Evolutionary conservation across 2,329 filamentous ascomycete species (phyloP).

Genomic region (Cordyceps tenuipes): DNA sequence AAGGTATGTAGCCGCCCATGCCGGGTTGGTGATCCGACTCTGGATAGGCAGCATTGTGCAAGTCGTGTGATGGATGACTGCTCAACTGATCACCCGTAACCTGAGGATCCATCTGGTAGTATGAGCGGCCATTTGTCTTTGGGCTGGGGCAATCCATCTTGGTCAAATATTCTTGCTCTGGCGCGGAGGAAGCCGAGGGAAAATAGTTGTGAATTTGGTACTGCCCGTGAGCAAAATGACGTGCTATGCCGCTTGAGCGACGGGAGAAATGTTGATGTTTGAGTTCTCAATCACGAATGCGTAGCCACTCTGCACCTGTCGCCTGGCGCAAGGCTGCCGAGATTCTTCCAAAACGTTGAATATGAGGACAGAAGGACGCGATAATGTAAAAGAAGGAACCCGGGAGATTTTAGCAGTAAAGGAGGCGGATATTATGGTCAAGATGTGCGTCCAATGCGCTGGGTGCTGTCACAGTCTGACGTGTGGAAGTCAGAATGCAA

Average conservation of each 20-base stretch:
- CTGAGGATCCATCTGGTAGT: slow-evolving; percentile 2
- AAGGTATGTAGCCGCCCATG: not conserved
- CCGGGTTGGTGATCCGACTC: not conserved
- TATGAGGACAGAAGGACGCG: not conserved
- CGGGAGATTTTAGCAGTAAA: too few species aligned
- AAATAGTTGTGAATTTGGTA: too few species aligned
- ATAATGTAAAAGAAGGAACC: not conserved
- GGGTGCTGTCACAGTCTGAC: not conserved
- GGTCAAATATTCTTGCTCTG: too few species aligned
- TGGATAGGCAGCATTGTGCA: slow-evolving; percentile 7
- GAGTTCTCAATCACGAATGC: too few species aligned
- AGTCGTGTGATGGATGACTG: slow-evolving; percentile 5
- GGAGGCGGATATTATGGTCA: not conserved
- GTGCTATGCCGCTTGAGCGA: too few species aligned
- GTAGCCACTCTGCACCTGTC: too few species aligned
- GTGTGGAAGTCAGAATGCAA: slow-evolving; percentile 7
- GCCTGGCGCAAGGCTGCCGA: not conserved
- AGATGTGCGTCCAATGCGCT: not conserved
- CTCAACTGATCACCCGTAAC: slow-evolving; percentile 5
- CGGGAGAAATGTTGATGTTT: too few species aligned
- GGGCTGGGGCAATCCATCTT: too few species aligned
- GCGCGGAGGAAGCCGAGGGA: too few species aligned
- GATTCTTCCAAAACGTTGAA: not conserved
- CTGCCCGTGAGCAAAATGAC: too few species aligned
- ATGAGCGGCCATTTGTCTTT: not conserved